Evolutionary conservation across 1,284 basidiomycete species (phyloP).

Genomic region (Apiotrichum porosum): DNA sequence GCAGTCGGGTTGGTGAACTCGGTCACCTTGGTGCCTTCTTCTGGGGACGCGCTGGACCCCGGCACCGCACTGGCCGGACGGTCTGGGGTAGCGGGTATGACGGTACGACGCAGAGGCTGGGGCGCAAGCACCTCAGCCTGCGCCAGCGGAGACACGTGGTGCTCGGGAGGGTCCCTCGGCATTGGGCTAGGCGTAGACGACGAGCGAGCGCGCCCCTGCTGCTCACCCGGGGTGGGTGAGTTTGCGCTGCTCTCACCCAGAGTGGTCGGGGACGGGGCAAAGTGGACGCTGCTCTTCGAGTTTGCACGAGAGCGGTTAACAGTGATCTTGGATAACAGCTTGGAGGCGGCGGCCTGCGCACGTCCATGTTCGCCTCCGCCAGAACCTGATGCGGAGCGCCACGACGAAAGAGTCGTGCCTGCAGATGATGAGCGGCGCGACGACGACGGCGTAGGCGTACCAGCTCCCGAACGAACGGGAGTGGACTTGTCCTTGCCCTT

Average conservation of each 20-base stretch:
- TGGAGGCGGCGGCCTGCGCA: conserved; percentile 23
- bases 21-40: conserved; percentile 6
- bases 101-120: no score
- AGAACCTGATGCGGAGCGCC: conserved; percentile 14
- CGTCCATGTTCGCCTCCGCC: conserved; percentile 5
- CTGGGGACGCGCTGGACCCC: no score
- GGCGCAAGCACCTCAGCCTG: no score
- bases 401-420: conserved; percentile 14
- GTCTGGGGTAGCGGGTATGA: no score
- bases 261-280: conserved; percentile 16
- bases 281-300: conserved; percentile 21
- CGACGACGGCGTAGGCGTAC: conserved; percentile 6
- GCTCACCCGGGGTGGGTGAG: background rate
- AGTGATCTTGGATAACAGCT: conserved; percentile 35
- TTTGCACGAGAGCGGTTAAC: conserved; percentile 16
- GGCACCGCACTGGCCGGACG: no score
- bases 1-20: background rate
- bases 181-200: conserved; percentile 7
- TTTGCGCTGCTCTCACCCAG: background rate
- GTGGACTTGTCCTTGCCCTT: background rate
- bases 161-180: background rate
- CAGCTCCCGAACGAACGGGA: no score
- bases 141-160: conserved; percentile 8
- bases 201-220: conserved; percentile 3
- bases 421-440: conserved; percentile 16